Percentiles rank a stretch among this genome's conserved stretches.
These are phyloP conservation scores for Ascocoryne sarcoides DNA, from an alignment of 2,329 filamentous ascomycete species.

Conservation along the genomic window DNA sequence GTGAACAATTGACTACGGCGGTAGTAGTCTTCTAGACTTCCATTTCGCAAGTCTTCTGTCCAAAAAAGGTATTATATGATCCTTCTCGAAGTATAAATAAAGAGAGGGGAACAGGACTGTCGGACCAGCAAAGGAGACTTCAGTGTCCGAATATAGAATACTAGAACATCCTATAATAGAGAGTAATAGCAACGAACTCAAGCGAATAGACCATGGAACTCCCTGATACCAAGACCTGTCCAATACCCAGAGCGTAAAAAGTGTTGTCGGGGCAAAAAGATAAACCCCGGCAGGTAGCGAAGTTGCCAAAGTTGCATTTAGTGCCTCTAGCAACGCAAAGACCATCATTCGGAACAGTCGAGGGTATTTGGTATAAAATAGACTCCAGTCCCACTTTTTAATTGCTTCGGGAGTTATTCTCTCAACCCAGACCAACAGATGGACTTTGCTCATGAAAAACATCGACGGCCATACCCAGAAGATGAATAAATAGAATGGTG, in stretches of 20 bases:
- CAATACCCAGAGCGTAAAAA: background rate
- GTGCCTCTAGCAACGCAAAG: too few species aligned
- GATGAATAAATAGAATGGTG: background rate
- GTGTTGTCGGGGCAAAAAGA: background rate
- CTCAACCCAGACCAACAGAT: background rate
- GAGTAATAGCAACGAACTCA: background rate
- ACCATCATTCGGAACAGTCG: too few species aligned
- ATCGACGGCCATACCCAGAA: background rate
- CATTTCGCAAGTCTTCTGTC: too few species aligned
- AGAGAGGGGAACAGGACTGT: background rate
- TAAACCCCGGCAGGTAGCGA: too few species aligned
- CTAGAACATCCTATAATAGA: background rate
- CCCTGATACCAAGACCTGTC: background rate
- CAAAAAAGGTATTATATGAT: background rate
- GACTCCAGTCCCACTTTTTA: too few species aligned
- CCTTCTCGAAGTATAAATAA: background rate
- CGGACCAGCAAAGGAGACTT: background rate
- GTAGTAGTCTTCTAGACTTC: too few species aligned
- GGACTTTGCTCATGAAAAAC: background rate
- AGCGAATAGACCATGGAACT: background rate
- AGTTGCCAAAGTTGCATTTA: too few species aligned
- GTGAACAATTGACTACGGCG: too few species aligned
- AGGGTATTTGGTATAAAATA: too few species aligned
- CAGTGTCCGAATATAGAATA: background rate
- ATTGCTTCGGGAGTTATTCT: background rate